phyloP scores from a whole-genome alignment of 1,139 yeast genomes.

The Pichia inconspicua region DNA sequence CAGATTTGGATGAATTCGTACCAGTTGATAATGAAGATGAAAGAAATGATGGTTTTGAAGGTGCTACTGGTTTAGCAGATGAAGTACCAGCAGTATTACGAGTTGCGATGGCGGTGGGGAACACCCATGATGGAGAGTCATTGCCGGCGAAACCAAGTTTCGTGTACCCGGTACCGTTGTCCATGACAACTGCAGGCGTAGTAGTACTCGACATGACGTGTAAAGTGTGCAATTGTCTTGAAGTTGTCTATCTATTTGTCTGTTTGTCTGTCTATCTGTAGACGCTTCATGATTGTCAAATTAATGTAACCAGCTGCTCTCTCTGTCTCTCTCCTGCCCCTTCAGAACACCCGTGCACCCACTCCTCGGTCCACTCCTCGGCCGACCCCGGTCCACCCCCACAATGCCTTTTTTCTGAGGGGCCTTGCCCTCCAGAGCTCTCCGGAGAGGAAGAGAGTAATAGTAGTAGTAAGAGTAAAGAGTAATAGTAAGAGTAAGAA shows the following conservation, averaged over 20 bases:
- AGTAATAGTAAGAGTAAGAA: no score
- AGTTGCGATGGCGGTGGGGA: constrained; percentile 97
- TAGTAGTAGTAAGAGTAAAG: no score
- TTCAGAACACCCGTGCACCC: neutral
- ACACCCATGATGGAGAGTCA: constrained; percentile 93
- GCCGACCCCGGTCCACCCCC: neutral
- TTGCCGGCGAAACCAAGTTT: constrained; percentile 98
- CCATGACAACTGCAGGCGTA: constrained; percentile 91
- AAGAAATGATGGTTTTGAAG: constrained; percentile 27
- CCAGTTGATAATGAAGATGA: constrained; percentile 14
- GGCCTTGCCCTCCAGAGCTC: no score
- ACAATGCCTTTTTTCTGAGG: no score
- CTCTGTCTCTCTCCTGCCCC: neutral
- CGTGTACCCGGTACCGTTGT: constrained; percentile 94
- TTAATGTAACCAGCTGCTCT: no score
- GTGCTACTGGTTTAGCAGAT: constrained; percentile 28
- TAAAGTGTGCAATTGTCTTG: neutral
- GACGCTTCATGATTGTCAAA: no score
- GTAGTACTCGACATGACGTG: constrained; percentile 51
- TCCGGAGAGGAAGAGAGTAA: no score
- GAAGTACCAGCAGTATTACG: constrained; percentile 37
- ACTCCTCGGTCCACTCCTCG: neutral
- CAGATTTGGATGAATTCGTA: constrained; percentile 32
- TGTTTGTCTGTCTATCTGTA: no score
- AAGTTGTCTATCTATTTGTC: no score